Evolutionary conservation across 805 yeast genomes (phyloP).

Genomic region (Saccharomycopsis vini): DNA sequence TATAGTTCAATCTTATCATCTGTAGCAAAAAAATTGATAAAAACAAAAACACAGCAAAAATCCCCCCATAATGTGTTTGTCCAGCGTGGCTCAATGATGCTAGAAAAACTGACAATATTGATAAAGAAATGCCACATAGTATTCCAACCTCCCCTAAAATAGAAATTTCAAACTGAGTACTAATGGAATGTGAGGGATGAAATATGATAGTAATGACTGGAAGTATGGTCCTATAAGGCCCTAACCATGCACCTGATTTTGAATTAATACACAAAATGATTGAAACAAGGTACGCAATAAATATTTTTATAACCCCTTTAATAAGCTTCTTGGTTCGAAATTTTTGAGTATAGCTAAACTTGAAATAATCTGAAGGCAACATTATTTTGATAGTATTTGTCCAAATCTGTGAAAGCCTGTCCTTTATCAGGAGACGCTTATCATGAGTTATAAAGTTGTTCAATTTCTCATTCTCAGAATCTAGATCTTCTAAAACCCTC

Average conservation of each 20-base stretch:
- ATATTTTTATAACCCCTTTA: constrained; percentile 25
- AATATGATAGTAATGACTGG: constrained; percentile 36
- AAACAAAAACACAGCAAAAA: constrained; percentile 34
- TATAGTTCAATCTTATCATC: constrained; percentile 35
- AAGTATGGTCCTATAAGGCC: constrained; percentile 31
- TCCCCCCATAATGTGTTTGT: constrained; percentile 36
- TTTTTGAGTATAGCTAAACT: neutral
- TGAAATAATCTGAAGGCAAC: neutral
- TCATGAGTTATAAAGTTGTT: neutral
- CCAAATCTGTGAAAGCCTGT: neutral
- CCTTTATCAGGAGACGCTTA: neutral
- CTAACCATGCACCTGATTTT: constrained; percentile 35
- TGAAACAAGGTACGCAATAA: constrained; percentile 33
- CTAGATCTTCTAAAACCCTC: neutral
- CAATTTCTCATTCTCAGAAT: neutral
- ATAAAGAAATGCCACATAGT: constrained; percentile 37
- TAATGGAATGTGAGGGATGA: constrained; percentile 39
- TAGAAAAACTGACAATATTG: constrained; percentile 34
- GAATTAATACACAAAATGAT: constrained; percentile 31
- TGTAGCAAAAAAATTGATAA: constrained; percentile 30
- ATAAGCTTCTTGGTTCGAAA: neutral
- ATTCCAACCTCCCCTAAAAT: constrained; percentile 32
- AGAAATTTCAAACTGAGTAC: constrained; percentile 40
- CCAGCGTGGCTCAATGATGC: constrained; percentile 34
- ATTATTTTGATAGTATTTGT: no score